These are phyloP conservation scores for Chrysoporthe austroafricana DNA, from an alignment of 2,329 filamentous ascomycete species.

Conservation along the genomic window DNA sequence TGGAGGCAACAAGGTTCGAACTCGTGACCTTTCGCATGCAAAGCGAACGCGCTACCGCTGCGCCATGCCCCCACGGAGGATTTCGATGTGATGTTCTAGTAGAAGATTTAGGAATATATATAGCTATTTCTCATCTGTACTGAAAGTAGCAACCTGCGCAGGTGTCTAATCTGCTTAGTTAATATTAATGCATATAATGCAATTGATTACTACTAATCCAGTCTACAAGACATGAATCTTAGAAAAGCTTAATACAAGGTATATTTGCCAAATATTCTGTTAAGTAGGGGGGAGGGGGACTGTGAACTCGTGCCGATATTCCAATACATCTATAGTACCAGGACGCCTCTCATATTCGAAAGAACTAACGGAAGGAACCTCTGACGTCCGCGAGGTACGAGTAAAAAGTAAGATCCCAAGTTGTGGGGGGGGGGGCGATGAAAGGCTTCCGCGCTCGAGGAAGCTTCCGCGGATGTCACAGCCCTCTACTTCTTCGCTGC, in stretches of 20 bases:
- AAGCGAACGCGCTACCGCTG: constrained; percentile 26
- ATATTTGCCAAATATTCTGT: too few relatives aligned
- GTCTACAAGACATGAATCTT: too few relatives aligned
- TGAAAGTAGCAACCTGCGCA: too few relatives aligned
- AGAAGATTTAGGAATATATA: not conserved
- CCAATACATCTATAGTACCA: too few relatives aligned
- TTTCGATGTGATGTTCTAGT: not conserved
- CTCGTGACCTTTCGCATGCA: constrained; percentile 25
- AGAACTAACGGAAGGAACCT: not conserved
- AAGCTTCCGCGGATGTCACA: not conserved
- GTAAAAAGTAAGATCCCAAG: not conserved
- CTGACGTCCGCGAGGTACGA: not conserved
- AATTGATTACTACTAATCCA: too few relatives aligned
- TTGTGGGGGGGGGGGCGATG: not conserved
- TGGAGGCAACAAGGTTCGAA: constrained; percentile 23
- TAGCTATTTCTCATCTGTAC: not conserved
- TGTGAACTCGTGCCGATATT: too few relatives aligned
- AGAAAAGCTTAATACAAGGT: too few relatives aligned
- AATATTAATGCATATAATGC: too few relatives aligned
- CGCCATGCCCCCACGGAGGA: constrained; percentile 13
- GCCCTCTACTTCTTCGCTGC: not conserved
- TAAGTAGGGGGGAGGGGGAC: too few relatives aligned
- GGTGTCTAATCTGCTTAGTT: too few relatives aligned
- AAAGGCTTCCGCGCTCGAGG: not conserved
- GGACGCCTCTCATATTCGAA: too few relatives aligned